Evolutionary conservation across 257 asterid species (phyloP), one percentile per base, ranked within the genome.

Genomic region (Solanum stenotomum): DNA sequence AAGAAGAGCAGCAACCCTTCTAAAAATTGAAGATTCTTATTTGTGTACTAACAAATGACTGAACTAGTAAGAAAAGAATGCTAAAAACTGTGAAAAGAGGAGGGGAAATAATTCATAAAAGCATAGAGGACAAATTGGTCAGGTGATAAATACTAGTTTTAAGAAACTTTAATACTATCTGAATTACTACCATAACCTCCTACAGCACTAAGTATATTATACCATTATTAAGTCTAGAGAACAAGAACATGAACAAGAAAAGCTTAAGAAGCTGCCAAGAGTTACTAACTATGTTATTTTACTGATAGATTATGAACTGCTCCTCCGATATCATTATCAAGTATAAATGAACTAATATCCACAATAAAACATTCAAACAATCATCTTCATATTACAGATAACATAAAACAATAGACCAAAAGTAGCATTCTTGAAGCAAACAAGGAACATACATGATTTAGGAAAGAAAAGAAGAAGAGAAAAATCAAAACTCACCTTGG

Each of bases 401-500:
- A 77, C 34, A 77, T 6, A n/a, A 11, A 23, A n/a, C 34, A n/a
- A 78, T 15, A 15, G 8, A 38, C 23, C 59, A 38, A 77, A 77
- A 11, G 84, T 38, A 77, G 31, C 59, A 77, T 76, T 76, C 33
- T 76, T 75, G 29, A 74, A 74, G 82, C 82, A 49, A 49, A 49
- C 61, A 49, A 49, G 61, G 61, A 49, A 22, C 27, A 23, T n/a
- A 65, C 31, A 65, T n/a, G 33, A 65, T 11, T 59, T 8, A 7
- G 63, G 63, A 6, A 16, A 52, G 3, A 52, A 52, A 52, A 52
- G 63, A 35, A 35, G 23, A 52, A 16, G 63, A 52, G 23, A 77
- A 77, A 15, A 31, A 12, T 25, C 9, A 44, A 44, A 42, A 84
- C 5, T 9, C 42, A 94, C 99, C 98, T 95, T 95, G 20, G 85